A percentile compares a stretch with the other conserved stretches of the same genome.
These are phyloP conservation scores for Wickerhamia fluorescens DNA, from an alignment of 805 yeast genomes.

Conservation along the genomic window DNA sequence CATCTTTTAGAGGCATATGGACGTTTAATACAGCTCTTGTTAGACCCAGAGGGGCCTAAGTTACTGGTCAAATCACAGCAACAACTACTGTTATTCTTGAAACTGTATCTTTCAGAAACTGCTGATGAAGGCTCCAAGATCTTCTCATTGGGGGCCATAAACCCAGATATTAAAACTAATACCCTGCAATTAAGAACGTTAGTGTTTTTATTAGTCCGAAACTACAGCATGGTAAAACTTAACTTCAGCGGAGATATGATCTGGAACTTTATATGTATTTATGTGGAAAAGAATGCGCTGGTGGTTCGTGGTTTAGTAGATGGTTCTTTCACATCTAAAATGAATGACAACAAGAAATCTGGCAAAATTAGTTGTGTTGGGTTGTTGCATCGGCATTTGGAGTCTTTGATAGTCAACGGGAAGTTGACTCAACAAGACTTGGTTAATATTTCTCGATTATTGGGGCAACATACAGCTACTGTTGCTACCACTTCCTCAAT, in stretches of 20 bases:
- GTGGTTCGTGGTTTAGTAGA: constrained; percentile 47
- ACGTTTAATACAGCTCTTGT: constrained; percentile 41
- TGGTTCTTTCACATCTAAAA: constrained; percentile 44
- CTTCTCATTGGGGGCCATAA: constrained; percentile 64
- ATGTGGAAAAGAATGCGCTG: constrained; percentile 36
- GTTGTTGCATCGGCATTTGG: constrained; percentile 47
- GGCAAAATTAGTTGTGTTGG: constrained; percentile 41
- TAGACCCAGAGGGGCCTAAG: constrained; percentile 22
- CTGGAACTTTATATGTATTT: constrained; percentile 60
- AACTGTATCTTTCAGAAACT: constrained; percentile 53
- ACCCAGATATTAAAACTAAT: constrained; percentile 57
- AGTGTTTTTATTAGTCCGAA: constrained; percentile 45
- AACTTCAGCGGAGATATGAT: constrained; percentile 52
- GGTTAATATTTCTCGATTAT: constrained; percentile 35
- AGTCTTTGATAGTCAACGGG: constrained; percentile 38
- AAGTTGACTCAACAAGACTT: constrained; percentile 43
- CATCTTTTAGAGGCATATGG: constrained; percentile 64
- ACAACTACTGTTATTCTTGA: constrained; percentile 50
- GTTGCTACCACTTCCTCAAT: constrained; percentile 11
- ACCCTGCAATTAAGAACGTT: constrained; percentile 40
- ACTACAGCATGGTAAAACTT: constrained; percentile 47
- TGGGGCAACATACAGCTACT: constrained; percentile 33
- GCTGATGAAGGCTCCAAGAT: constrained; percentile 54
- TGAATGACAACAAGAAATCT: constrained; percentile 43
- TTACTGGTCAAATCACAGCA: constrained; percentile 50